Conservation (phyloP, 2,329 filamentous ascomycete genomes). For the Penicillium carneum region DNA sequence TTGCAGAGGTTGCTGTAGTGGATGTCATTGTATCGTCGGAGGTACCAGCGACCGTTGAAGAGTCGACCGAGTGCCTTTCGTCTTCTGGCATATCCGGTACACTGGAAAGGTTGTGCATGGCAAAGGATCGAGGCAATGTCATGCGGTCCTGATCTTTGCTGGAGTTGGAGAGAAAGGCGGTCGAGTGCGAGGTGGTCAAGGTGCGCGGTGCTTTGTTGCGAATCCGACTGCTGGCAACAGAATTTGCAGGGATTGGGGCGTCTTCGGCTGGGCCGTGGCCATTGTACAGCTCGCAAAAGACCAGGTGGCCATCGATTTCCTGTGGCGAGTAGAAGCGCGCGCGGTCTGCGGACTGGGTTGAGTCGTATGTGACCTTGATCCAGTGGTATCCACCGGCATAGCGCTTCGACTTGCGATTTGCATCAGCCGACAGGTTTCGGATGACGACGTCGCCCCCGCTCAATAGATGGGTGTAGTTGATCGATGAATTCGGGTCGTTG, state of each 20-base stretch:
- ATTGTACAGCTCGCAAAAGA: conserved; percentile 74
- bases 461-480: conserved; percentile 74
- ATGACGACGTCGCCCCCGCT: conserved; percentile 75
- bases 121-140: conserved; percentile 52
- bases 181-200: conserved; percentile 47
- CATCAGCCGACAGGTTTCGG: conserved; percentile 72
- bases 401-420: conserved; percentile 78
- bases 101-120: conserved; percentile 47
- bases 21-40: conserved; percentile 50
- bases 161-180: conserved; percentile 42
- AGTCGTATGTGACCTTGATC: conserved; percentile 87
- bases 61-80: conserved; percentile 44
- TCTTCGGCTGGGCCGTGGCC: conserved; percentile 70
- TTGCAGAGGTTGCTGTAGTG: conserved; percentile 28
- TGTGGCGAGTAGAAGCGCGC: conserved; percentile 75
- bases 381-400: conserved; percentile 87
- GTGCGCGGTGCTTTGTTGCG: conserved; percentile 44
- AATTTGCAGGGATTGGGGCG: conserved; percentile 65
- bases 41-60: conserved; percentile 51
- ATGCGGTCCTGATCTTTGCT: conserved; percentile 44
- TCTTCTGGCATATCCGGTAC: conserved; percentile 39
- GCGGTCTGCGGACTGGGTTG: conserved; percentile 71
- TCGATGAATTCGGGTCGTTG: conserved; percentile 74
- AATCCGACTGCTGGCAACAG: conserved; percentile 35
- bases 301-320: conserved; percentile 71